Base-by-base conservation (phyloP, 768 basidiomycete species). In the Rhodotorula diobovata region DNA sequence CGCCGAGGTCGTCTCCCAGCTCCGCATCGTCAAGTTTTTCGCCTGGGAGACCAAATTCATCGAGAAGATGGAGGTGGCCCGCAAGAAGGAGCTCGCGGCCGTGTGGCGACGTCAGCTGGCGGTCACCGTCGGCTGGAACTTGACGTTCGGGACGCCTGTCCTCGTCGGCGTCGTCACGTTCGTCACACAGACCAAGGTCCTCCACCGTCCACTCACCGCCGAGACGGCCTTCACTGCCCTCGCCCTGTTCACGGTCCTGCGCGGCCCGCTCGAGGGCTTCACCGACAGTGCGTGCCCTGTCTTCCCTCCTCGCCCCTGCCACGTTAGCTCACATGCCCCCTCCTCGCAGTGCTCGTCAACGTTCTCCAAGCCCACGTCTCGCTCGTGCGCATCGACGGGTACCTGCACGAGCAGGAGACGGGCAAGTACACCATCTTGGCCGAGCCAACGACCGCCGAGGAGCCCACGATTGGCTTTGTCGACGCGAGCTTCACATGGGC, bases 221-320 rank as follows among this genome's bases (percentile, higher is more conserved):
- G 80, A 82, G 50, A 79, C 79, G 15, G 82, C 82, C 9, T 83
- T 83, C 77, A 79, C 82, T 34, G 79, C 81, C 11, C 75, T 82
- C 30, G 79, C 81, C 6, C 77, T 83, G n/a, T 82, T 83, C 79
- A 80, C 81, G 65, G 80, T 83, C 75, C 77, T 83, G 28, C 78
- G 81, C 41, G 76, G 74, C 30, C 82, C 82, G 2, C 73, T 82
- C 58, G 81, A 78, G n/a, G 68, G 67, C 20, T 64, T 76, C 46
- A 72, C 72, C 30, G 77, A 78, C 50, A 76, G 75, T 74, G 30
- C 23, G 76, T 60, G 37, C 7, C 21, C 4, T 48, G 50, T 15
- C 9, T 28, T 2, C n/a, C 43, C 66, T 2, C 32, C 21, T 7
- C 59, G 35, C 50, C 57, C 25, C 58, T n/a, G 35, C 25, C 30